Percentiles rank a stretch among this genome's conserved stretches.
These are phyloP conservation scores for Chamaecyparis obtusa DNA, from an alignment of 75 land plant genomes.

Conservation along the genomic window DNA sequence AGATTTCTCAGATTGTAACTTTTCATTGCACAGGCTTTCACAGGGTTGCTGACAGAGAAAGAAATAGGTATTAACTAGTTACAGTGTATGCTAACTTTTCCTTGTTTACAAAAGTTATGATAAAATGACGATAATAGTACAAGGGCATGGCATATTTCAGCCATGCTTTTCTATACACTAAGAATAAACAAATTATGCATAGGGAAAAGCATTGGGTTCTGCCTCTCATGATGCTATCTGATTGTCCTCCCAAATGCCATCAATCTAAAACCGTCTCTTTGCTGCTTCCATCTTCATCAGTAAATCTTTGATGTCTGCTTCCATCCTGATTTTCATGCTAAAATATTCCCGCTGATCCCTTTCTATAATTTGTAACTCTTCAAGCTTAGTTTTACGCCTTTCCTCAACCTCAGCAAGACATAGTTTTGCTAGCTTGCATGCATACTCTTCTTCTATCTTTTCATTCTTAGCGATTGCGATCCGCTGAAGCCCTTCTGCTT, in stretches of 20 bases:
- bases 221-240: not conserved
- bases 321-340: slow-evolving; percentile 78
- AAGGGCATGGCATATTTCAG: slow-evolving; percentile 12
- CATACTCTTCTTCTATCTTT: slow-evolving; percentile 82
- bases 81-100: not conserved
- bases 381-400: slow-evolving; percentile 56
- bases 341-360: slow-evolving; percentile 62
- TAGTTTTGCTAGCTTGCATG: slow-evolving; percentile 53
- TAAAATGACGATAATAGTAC: slow-evolving; percentile 7
- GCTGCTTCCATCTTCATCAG: slow-evolving; percentile 85
- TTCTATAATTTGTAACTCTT: slow-evolving; percentile 74
- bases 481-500: slow-evolving; percentile 82
- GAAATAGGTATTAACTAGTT: not conserved
- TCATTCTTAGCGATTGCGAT: slow-evolving; percentile 68
- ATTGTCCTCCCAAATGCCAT: not conserved
- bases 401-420: slow-evolving; percentile 74
- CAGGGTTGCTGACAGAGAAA: not conserved
- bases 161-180: slow-evolving; percentile 10
- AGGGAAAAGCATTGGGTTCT: not conserved
- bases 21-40: not conserved
- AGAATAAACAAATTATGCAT: slow-evolving; percentile 8
- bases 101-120: not conserved
- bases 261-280: slow-evolving; percentile 37
- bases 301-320: slow-evolving; percentile 81
- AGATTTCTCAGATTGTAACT: not conserved